These are phyloP conservation scores for Boletus vermiculosoides DNA, from an alignment of 768 basidiomycete species.

Conservation along the genomic window DNA sequence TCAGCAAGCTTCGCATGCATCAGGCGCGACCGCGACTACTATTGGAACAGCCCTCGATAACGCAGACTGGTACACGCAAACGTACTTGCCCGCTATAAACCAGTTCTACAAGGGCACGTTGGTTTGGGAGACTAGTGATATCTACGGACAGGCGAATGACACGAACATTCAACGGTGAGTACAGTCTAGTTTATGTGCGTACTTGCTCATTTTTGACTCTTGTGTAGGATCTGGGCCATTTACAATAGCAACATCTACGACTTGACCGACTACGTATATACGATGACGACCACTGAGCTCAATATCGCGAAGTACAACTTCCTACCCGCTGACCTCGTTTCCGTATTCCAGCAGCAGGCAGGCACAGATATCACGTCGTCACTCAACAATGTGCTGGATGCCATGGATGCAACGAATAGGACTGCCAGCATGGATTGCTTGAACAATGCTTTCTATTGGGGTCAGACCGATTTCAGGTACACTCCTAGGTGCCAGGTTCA, in stretches of 20 bases:
- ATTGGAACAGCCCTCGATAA: slow-evolving; percentile 36
- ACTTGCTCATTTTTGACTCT: slow-evolving; percentile 7
- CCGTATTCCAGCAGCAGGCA: slow-evolving; percentile 54
- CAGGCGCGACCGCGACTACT: slow-evolving; percentile 44
- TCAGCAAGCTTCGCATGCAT: slow-evolving; percentile 53
- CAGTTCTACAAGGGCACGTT: slow-evolving; percentile 60
- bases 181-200: slow-evolving; percentile 7
- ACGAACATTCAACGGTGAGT: slow-evolving; percentile 33
- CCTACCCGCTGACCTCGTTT: slow-evolving; percentile 47
- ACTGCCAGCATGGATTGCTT: slow-evolving; percentile 50
- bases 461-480: slow-evolving; percentile 57
- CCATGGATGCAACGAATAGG: slow-evolving; percentile 39
- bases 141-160: slow-evolving; percentile 39
- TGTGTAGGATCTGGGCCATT: slow-evolving; percentile 53
- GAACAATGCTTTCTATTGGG: slow-evolving; percentile 58
- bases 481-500: slow-evolving; percentile 57
- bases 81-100: slow-evolving; percentile 53
- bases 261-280: slow-evolving; percentile 66
- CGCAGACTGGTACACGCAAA: slow-evolving; percentile 55
- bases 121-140: slow-evolving; percentile 45
- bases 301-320: slow-evolving; percentile 49
- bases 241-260: slow-evolving; percentile 61
- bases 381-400: slow-evolving; percentile 45
- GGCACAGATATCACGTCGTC: slow-evolving; percentile 59
- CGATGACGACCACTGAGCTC: slow-evolving; percentile 43